These are phyloP conservation scores for Zygosaccharomyces pseudorouxii DNA, from an alignment of 805 yeast species.

Conservation along the genomic window DNA sequence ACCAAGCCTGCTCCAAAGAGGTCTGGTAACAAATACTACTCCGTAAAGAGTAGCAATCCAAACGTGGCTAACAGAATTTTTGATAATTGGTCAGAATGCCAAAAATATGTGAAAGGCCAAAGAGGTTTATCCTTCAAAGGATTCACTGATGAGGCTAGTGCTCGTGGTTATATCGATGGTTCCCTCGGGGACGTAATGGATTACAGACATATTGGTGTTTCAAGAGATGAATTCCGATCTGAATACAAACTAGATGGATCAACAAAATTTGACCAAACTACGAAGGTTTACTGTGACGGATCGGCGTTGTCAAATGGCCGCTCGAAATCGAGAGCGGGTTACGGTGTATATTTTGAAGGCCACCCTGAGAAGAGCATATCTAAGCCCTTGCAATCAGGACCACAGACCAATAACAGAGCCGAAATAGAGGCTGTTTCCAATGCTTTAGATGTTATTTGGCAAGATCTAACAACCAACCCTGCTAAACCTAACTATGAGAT, in stretches of 20 bases:
- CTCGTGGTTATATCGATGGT: constrained; percentile 31
- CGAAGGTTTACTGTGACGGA: constrained; percentile 68
- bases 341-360: constrained; percentile 68
- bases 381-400: constrained; percentile 43
- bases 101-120: constrained; percentile 26
- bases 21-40: constrained; percentile 25
- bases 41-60: constrained; percentile 32
- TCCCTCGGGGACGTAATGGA: constrained; percentile 16
- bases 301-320: constrained; percentile 61
- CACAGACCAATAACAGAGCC: constrained; percentile 75
- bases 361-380: constrained; percentile 48
- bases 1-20: background rate
- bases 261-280: constrained; percentile 5
- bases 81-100: constrained; percentile 35
- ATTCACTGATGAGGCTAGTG: constrained; percentile 36
- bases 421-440: constrained; percentile 64
- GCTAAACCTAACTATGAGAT: constrained; percentile 39
- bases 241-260: constrained; percentile 6
- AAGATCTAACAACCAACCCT: constrained; percentile 16
- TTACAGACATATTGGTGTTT: constrained; percentile 19
- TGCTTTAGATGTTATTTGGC: constrained; percentile 47
- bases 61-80: constrained; percentile 28
- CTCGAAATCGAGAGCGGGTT: constrained; percentile 44
- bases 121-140: constrained; percentile 43
- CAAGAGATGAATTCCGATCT: constrained; percentile 13